Conservation (phyloP, 305 asterid genomes). For the Solanum chacoense region DNA sequence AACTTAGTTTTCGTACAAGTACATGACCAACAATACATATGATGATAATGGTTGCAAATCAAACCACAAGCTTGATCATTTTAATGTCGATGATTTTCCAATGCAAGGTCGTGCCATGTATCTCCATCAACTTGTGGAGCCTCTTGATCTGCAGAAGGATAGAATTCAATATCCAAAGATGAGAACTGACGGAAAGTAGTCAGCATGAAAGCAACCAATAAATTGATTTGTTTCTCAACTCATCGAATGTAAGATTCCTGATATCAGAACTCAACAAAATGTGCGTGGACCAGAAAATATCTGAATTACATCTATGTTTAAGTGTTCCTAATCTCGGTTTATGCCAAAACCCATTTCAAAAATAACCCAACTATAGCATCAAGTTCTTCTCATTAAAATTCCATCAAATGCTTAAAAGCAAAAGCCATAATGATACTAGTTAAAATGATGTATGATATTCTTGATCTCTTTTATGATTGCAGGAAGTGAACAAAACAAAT, state of each 20-base stretch:
- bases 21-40: background rate
- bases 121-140: slow-evolving; percentile 47
- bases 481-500: too few relatives aligned
- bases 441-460: background rate
- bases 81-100: slow-evolving; percentile 30
- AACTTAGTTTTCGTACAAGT: background rate
- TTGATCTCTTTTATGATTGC: too few relatives aligned
- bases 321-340: background rate
- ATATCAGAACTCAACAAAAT: background rate
- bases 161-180: background rate
- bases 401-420: background rate
- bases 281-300: background rate
- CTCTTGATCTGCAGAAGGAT: slow-evolving; percentile 49
- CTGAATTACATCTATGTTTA: background rate
- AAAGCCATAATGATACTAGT: background rate
- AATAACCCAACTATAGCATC: background rate
- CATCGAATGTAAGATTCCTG: background rate
- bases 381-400: background rate
- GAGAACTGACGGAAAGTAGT: background rate
- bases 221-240: background rate
- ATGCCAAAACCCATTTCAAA: background rate
- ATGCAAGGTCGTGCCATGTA: slow-evolving; percentile 75
- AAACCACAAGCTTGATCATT: background rate
- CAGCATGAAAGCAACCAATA: background rate
- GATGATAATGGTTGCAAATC: background rate